Evolutionary conservation across 1,284 basidiomycete species (phyloP).

Genomic region (Marasmius sp.): DNA sequence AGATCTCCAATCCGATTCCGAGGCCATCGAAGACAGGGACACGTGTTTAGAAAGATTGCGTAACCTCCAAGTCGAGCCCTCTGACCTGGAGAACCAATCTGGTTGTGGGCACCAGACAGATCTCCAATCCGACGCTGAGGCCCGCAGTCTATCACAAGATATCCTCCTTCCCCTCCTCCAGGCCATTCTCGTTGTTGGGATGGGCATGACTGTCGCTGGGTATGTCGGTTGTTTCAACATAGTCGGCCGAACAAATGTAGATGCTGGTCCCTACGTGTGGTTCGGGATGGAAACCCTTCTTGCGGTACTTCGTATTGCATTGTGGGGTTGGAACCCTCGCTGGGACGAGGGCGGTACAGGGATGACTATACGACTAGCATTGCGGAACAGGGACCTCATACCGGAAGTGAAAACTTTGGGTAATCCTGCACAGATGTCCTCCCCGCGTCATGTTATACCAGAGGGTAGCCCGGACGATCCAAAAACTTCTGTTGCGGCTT

Average conservation of each 20-base stretch:
- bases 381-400: background rate
- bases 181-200: background rate
- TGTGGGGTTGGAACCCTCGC: background rate
- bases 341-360: background rate
- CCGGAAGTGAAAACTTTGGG: background rate
- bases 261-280: background rate
- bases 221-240: background rate
- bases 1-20: background rate
- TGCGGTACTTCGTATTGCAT: background rate
- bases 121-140: background rate
- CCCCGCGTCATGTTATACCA: background rate
- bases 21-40: background rate
- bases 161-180: background rate
- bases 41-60: background rate
- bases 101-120: background rate
- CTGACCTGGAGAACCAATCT: background rate
- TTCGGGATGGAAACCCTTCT: background rate
- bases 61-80: background rate
- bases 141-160: too few species aligned
- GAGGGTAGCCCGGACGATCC: background rate
- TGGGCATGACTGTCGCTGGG: background rate
- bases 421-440: background rate
- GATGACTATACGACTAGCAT: background rate
- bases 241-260: background rate
- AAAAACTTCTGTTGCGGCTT: too few species aligned